phyloP scores from a whole-genome alignment of 78 protist species.

The Dictyostelium brefeldianum region DNA sequence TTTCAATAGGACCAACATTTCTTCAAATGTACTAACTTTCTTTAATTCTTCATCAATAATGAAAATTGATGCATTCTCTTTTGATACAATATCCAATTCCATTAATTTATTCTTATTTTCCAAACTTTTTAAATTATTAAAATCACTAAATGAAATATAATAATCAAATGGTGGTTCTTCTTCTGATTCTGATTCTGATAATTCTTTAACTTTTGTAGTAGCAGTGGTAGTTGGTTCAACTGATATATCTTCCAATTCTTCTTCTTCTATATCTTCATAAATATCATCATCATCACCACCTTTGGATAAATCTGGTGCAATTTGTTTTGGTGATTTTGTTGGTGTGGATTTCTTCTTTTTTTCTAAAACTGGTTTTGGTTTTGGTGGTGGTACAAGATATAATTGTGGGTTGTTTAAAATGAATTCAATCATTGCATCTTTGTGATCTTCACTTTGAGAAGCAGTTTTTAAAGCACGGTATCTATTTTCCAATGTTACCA shows the following conservation, averaged over 20 bases:
- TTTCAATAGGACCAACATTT: background rate
- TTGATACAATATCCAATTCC: background rate
- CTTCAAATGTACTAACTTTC: background rate
- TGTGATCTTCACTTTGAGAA: background rate
- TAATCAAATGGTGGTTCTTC: background rate
- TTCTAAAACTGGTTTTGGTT: no score
- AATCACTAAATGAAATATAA: background rate
- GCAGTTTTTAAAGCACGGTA: background rate
- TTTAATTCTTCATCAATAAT: background rate
- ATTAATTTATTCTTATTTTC: background rate
- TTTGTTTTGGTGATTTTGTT: no score
- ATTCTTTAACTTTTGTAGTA: no score
- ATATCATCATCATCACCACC: no score
- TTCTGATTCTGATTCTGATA: background rate
- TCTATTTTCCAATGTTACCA: background rate
- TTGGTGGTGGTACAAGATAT: background rate
- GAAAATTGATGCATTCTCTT: background rate
- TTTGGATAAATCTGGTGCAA: no score
- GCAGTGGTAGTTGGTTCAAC: no score
- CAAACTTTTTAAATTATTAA: background rate
- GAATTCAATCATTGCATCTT: background rate
- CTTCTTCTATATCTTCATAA: no score
- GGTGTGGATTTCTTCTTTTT: no score
- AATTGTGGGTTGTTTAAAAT: background rate
- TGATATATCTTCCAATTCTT: no score